phyloP scores from a whole-genome alignment of 108 stramenopile genomes.

The Heterococcus sp. region DNA sequence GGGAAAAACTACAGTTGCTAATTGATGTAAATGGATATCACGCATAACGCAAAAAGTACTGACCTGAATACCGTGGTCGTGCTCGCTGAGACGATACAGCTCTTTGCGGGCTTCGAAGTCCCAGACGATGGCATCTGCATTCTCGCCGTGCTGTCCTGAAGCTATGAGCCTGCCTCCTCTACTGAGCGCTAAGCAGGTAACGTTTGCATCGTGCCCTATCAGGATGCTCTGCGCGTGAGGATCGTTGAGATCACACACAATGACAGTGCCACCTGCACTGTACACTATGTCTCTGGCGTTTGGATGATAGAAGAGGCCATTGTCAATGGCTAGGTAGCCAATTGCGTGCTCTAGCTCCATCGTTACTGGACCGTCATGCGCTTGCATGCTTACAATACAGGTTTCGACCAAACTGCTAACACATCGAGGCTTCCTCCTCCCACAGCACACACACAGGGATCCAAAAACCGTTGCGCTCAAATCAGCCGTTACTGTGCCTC shows the following conservation, averaged over 20 bases:
- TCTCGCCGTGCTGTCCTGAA: slow-evolving; percentile 54
- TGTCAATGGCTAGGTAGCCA: slow-evolving; percentile 33
- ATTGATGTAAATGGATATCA: no score
- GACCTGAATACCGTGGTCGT: slow-evolving; percentile 56
- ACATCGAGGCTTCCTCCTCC: no score
- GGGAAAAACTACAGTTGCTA: no score
- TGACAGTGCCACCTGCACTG: slow-evolving; percentile 44
- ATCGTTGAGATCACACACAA: slow-evolving; percentile 56
- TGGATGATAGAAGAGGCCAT: slow-evolving; percentile 52
- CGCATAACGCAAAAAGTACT: neutral
- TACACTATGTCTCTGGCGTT: slow-evolving; percentile 53
- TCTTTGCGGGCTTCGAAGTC: slow-evolving; percentile 38
- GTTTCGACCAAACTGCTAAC: no score
- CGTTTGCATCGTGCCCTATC: slow-evolving; percentile 37
- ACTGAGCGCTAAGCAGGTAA: slow-evolving; percentile 28
- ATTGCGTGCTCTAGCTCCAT: slow-evolving; percentile 57
- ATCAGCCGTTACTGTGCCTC: no score
- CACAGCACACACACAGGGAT: no score
- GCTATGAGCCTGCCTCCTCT: slow-evolving; percentile 41
- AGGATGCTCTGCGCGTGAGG: slow-evolving; percentile 52
- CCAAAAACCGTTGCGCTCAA: no score
- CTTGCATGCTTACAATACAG: no score
- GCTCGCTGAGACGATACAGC: slow-evolving; percentile 56
- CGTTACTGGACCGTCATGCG: no score
- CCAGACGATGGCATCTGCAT: slow-evolving; percentile 59